These are phyloP conservation scores for Sphagnum fallax DNA, from an alignment of 228 moss, liverwort and hornwort genomes.

Conservation along the genomic window DNA sequence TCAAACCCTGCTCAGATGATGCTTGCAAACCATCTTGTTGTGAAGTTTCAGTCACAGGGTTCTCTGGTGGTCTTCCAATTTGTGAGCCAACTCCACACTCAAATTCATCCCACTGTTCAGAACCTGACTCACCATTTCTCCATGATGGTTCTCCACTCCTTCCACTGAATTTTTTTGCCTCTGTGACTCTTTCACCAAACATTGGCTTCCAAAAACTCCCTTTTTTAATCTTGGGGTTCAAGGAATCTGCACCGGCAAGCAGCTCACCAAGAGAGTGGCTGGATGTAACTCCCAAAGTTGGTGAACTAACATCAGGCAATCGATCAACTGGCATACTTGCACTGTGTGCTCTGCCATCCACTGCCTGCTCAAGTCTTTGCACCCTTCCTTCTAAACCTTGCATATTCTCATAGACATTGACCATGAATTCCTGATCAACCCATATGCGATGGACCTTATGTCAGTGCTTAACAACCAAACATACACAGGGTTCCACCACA, in stretches of 20 bases:
- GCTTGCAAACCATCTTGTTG: constrained; percentile 25
- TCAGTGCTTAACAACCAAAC: too few relatives aligned
- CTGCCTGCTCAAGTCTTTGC: constrained; percentile 51
- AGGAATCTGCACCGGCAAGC: constrained; percentile 38
- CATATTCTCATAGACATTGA: constrained; percentile 65
- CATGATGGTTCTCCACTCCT: constrained; percentile 49
- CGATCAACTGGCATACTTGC: constrained; percentile 28
- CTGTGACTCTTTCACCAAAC: constrained; percentile 27
- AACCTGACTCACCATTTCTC: constrained; percentile 50
- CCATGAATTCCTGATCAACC: constrained; percentile 62
- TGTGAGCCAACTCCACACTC: constrained; percentile 22
- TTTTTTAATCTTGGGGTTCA: constrained; percentile 41
- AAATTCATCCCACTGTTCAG: constrained; percentile 40
- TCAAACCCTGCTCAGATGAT: constrained; percentile 24
- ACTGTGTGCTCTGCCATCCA: constrained; percentile 18
- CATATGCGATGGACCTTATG: neutral
- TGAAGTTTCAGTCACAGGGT: constrained; percentile 9
- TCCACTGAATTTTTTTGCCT: constrained; percentile 19
- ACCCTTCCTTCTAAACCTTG: constrained; percentile 63
- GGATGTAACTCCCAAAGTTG: constrained; percentile 32
- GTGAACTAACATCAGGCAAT: constrained; percentile 26
- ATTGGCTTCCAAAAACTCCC: constrained; percentile 33
- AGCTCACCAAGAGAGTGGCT: constrained; percentile 43
- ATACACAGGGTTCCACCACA: too few relatives aligned
- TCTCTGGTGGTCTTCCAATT: constrained; percentile 20